Base-by-base conservation (phyloP, 169 alveolate genomes). In the Babesia bovis region DNA sequence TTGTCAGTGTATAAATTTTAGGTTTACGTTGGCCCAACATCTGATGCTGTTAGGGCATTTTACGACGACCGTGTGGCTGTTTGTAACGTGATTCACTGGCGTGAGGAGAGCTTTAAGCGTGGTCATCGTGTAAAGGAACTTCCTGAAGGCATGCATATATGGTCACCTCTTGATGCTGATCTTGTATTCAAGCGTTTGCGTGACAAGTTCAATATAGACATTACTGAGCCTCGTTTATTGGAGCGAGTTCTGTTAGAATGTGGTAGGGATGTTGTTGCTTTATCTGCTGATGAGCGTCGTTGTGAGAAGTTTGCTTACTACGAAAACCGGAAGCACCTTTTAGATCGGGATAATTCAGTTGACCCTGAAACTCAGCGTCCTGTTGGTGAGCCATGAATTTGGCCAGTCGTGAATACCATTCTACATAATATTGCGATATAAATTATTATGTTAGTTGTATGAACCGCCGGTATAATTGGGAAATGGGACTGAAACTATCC, bases 11-110 rank as follows among this genome's bases (percentile, higher is more conserved):
- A 6, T 21, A 41, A 10, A 21, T 12, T 26, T 52, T 60, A 74
- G 84, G 69, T 87, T 32, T 87, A 68, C 42, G 90, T 87, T 32
- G 82, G 82, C 47, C 91, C 90, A 4, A 87, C 93, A 12, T 83
- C 69, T 55, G 89, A 87, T 17, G 90, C 85, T 35, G 83, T 87
- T 12, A n/a, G 70, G 36, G 55, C 33, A 17, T 83, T 87, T 69
- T 87, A 87, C 69, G 68, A 87, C 33, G 89, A 87, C 69, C 44
- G 55, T 12, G 81, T 69, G 7, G 89, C 89, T n/a, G 41, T 82
- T 13, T 57, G 69, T 30, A 83, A 77, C 45, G 82, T 83, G 38
- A 68, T 87, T 23, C 56, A 70, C 5, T 66, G 25, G 26, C 52
- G 71, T 12, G 82, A 49, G 51, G 73, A 63, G 51, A 36, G 60